phyloP scores from a whole-genome alignment of 2,329 filamentous ascomycete genomes.

The Malbranchea zuffiana region DNA sequence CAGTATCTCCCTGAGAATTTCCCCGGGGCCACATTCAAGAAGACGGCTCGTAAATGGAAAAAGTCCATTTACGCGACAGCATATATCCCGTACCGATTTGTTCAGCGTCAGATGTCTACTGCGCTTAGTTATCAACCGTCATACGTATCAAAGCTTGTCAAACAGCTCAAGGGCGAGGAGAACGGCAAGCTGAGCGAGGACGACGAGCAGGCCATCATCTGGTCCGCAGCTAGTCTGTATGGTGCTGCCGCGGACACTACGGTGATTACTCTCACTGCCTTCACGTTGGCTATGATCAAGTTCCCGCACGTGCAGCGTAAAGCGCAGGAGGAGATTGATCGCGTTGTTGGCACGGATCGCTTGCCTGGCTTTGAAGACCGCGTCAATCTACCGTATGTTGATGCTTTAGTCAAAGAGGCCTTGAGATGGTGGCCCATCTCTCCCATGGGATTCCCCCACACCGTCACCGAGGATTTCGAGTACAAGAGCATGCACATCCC shows the following conservation, averaged over 20 bases:
- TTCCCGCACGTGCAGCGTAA: conserved; percentile 42
- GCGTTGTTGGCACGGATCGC: conserved; percentile 24
- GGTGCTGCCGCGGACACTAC: conserved; percentile 8
- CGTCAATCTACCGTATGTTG: conserved; percentile 26
- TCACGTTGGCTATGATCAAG: conserved; percentile 44
- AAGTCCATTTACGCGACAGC: conserved; percentile 4
- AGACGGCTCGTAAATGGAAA: conserved; percentile 30
- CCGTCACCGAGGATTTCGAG: conserved; percentile 16
- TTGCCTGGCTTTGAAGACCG: conserved; percentile 32
- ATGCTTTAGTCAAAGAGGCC: conserved; percentile 30
- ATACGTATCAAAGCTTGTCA: conserved; percentile 6
- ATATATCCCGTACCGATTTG: conserved; percentile 6
- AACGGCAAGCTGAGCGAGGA: conserved; percentile 2
- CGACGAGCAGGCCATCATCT: conserved; percentile 7
- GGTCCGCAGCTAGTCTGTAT: conserved; percentile 9
- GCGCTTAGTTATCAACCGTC: not conserved
- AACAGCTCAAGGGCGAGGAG: conserved; percentile 4
- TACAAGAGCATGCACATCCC: conserved; percentile 22
- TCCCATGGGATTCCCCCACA: conserved; percentile 23
- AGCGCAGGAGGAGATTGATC: conserved; percentile 38
- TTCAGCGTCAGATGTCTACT: conserved; percentile 5
- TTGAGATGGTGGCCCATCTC: conserved; percentile 29
- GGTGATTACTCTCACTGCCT: conserved; percentile 20
- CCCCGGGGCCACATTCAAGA: conserved; percentile 38
- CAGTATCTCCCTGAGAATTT: conserved; percentile 35